phyloP scores from a whole-genome alignment of 2,329 filamentous ascomycete species.

The Didymella pomorum region DNA sequence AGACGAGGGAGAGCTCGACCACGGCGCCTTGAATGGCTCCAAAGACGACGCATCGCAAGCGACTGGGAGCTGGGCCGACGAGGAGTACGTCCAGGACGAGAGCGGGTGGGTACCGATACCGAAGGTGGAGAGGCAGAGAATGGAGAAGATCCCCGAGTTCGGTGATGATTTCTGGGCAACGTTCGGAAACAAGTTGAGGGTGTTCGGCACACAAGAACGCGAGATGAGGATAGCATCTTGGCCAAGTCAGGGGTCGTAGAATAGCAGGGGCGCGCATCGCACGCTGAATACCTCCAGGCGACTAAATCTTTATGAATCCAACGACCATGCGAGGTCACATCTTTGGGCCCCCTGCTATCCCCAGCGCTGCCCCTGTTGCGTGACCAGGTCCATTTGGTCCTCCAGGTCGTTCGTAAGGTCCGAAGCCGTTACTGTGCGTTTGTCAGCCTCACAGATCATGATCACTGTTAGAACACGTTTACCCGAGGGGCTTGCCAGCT shows the following conservation, averaged over 20 bases:
- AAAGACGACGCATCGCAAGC: not conserved
- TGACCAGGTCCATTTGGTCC: not conserved
- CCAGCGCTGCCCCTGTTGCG: not conserved
- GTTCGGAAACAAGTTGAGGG: conserved; percentile 66
- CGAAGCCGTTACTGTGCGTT: not conserved
- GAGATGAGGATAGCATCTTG: not conserved
- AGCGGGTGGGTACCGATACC: conserved; percentile 34
- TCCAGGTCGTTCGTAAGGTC: not conserved
- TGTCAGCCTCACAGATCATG: not conserved
- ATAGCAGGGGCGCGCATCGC: no score
- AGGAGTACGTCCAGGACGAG: conserved; percentile 27
- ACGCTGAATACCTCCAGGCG: no score
- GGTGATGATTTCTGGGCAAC: conserved; percentile 63
- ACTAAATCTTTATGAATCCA: no score
- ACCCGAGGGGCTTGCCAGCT: not conserved
- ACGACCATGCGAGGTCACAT: no score
- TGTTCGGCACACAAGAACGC: conserved; percentile 66
- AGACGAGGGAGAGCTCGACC: conserved; percentile 9
- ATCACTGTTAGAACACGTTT: not conserved
- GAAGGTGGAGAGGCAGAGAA: conserved; percentile 33
- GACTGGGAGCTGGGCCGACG: conserved; percentile 33
- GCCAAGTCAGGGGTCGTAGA: conserved; percentile 37
- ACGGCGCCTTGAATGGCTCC: not conserved
- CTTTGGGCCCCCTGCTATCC: not conserved
- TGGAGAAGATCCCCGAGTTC: conserved; percentile 58